These are phyloP conservation scores for Moringa oleifera DNA, from an alignment of 345 rosid genomes.

Conservation along the genomic window DNA sequence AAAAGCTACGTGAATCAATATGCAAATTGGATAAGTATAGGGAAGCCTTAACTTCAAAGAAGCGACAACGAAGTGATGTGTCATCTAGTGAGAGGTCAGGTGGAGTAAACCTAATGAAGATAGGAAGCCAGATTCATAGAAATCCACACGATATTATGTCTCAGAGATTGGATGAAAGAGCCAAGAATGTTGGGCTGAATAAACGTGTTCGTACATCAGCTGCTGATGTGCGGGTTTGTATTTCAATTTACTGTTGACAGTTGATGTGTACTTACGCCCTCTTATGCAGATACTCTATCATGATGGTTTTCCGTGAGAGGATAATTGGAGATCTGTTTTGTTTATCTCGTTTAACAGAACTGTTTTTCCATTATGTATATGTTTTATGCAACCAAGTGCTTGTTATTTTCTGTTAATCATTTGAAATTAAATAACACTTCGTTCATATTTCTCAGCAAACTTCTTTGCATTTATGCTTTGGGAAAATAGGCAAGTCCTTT, in stretches of 20 bases:
- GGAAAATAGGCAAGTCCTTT: not conserved
- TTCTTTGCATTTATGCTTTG: not conserved
- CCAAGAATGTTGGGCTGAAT: constrained; percentile 64
- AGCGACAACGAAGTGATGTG: constrained; percentile 63
- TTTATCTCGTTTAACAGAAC: not conserved
- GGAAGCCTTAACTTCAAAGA: constrained; percentile 69
- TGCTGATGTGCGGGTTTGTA: constrained; percentile 78
- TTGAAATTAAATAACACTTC: not conserved
- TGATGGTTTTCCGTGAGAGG: not conserved
- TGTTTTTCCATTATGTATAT: not conserved
- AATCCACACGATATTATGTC: constrained; percentile 43
- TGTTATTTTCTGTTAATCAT: not conserved
- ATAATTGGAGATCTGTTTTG: not conserved
- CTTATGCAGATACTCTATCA: not conserved
- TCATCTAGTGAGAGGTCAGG: constrained; percentile 52
- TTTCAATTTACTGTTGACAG: constrained; percentile 18
- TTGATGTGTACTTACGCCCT: not conserved
- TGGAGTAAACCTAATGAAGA: constrained; percentile 48
- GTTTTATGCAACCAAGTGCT: not conserved
- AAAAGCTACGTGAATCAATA: constrained; percentile 56
- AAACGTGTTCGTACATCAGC: constrained; percentile 69
- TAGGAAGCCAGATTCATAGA: constrained; percentile 65
- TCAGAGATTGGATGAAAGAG: constrained; percentile 70
- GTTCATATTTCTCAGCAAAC: too few species aligned
- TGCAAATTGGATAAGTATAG: constrained; percentile 61